Evolutionary conservation across 441 rosid species (phyloP).

Genomic region (Metrosideros polymorpha): DNA sequence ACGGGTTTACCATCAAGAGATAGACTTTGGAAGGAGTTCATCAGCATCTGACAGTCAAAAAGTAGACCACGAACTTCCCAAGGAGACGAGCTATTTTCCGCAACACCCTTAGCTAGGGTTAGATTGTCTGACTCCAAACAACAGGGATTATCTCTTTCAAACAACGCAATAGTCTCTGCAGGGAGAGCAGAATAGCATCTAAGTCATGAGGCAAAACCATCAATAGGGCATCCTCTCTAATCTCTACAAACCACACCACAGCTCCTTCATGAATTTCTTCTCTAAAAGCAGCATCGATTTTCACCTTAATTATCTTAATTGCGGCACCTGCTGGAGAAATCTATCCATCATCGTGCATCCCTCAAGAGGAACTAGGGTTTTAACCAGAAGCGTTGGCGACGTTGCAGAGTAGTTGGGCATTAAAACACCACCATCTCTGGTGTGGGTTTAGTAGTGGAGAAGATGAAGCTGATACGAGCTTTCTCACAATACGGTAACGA

Average conservation of each 20-base stretch:
- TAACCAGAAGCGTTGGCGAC: background rate
- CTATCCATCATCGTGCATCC: background rate
- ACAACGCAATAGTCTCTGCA: background rate
- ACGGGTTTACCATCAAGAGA: background rate
- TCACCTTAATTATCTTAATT: background rate
- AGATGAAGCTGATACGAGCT: background rate
- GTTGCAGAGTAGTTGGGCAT: background rate
- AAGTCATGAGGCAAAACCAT: background rate
- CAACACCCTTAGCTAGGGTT: background rate
- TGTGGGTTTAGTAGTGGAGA: background rate
- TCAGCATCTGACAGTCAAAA: background rate
- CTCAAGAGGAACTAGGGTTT: background rate
- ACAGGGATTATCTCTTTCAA: background rate
- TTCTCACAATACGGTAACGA: background rate
- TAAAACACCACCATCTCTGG: background rate
- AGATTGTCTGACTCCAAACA: background rate
- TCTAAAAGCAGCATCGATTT: background rate
- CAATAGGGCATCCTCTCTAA: background rate
- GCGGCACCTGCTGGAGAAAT: background rate
- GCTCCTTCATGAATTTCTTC: background rate
- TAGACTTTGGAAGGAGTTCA: background rate
- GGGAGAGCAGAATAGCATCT: background rate
- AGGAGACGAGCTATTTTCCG: background rate
- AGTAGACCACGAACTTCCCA: background rate
- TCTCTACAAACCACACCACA: background rate